Conservation (phyloP, 1,139 yeast species). For the Lodderomyces beijingensis region DNA sequence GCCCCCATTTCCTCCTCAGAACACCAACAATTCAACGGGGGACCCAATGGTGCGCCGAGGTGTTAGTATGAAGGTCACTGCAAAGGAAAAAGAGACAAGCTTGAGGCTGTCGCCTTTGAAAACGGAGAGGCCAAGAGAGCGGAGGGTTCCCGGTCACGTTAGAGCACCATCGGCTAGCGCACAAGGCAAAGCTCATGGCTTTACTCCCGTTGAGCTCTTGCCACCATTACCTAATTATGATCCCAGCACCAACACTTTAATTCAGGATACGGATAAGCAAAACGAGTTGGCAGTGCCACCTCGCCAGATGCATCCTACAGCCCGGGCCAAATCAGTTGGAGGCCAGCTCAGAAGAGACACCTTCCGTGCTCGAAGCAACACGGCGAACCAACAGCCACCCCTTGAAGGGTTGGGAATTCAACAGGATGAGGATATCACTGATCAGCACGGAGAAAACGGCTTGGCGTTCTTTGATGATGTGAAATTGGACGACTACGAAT, state of each 20-base stretch:
- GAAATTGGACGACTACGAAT: slow-evolving; percentile 44
- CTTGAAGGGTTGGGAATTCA: slow-evolving; percentile 10
- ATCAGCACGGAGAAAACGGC: slow-evolving; percentile 21
- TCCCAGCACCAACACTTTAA: slow-evolving; percentile 24
- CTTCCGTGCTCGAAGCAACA: slow-evolving; percentile 20
- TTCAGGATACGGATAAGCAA: slow-evolving; percentile 9
- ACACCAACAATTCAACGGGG: slow-evolving; percentile 15
- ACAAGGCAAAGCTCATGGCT: slow-evolving; percentile 35
- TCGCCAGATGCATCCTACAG: slow-evolving; percentile 64
- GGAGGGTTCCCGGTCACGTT: slow-evolving; percentile 15
- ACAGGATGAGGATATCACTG: slow-evolving; percentile 42
- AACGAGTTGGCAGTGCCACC: slow-evolving; percentile 4
- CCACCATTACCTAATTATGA: slow-evolving; percentile 48
- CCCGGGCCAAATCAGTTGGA: slow-evolving; percentile 86
- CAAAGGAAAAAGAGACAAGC: slow-evolving; percentile 42
- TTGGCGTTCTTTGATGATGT: slow-evolving; percentile 68
- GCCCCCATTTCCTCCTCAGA: slow-evolving; percentile 8
- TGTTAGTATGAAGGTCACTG: slow-evolving; percentile 58
- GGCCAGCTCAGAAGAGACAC: slow-evolving; percentile 67
- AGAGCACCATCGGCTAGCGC: slow-evolving; percentile 30
- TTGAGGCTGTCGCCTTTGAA: slow-evolving; percentile 16
- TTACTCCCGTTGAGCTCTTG: slow-evolving; percentile 43
- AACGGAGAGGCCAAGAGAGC: slow-evolving; percentile 4
- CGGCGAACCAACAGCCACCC: slow-evolving; percentile 14
- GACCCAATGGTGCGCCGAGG: slow-evolving; percentile 58